phyloP scores from a whole-genome alignment of 495 filamentous ascomycete genomes.

The Chlorociboria aeruginascens region DNA sequence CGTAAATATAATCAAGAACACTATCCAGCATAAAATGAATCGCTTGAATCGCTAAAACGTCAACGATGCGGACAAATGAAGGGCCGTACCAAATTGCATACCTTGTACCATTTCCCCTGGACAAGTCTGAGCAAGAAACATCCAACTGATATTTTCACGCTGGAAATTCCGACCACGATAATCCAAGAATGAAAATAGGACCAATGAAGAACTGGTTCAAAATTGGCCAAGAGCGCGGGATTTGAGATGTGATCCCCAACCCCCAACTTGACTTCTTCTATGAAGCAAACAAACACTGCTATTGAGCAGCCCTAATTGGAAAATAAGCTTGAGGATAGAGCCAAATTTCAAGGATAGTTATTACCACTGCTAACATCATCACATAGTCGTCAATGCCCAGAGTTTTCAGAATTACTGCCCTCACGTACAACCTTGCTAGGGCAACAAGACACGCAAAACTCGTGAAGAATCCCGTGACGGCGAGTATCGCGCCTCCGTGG shows the following conservation, averaged over 20 bases:
- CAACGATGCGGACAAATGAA: neutral
- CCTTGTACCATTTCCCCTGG: slow-evolving; percentile 20
- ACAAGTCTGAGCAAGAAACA: slow-evolving; percentile 28
- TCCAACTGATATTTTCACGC: slow-evolving; percentile 11
- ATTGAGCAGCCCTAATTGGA: slow-evolving; percentile 2
- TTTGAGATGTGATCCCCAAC: slow-evolving; percentile 25
- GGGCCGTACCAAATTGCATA: slow-evolving; percentile 11
- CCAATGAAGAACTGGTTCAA: slow-evolving; percentile 20
- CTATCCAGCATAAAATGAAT: slow-evolving; percentile 6
- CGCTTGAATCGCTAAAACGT: neutral
- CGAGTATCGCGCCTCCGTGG: slow-evolving; percentile 6
- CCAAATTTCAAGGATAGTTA: neutral
- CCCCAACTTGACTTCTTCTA: slow-evolving; percentile 22
- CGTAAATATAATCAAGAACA: slow-evolving; percentile 24
- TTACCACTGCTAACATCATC: slow-evolving; percentile 27
- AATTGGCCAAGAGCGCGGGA: no score
- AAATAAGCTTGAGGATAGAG: no score
- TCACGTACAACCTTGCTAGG: slow-evolving; percentile 21
- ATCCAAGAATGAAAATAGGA: slow-evolving; percentile 26
- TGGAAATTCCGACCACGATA: slow-evolving; percentile 19
- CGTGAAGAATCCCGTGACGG: slow-evolving; percentile 11
- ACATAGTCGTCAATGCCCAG: slow-evolving; percentile 31
- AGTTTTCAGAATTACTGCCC: slow-evolving; percentile 22
- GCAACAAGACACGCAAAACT: slow-evolving; percentile 3
- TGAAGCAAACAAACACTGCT: slow-evolving; percentile 7